These are phyloP conservation scores for Eucalyptus caleyi DNA, from an alignment of 345 rosid species.

Conservation along the genomic window DNA sequence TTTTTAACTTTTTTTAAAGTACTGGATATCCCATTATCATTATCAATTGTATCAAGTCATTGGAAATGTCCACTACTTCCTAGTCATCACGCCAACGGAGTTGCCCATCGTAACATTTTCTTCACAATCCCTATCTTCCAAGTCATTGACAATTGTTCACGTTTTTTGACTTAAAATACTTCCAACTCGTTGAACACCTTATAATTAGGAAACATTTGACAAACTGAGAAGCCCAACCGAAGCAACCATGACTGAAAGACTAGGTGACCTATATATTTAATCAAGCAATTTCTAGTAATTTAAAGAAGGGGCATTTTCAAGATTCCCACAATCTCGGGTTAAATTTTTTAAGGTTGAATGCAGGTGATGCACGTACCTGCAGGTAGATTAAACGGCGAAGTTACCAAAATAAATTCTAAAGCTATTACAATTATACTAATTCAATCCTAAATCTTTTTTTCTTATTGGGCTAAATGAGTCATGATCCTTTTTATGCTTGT, in stretches of 20 bases:
- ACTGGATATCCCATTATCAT: not conserved
- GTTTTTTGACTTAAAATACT: not conserved
- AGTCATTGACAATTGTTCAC: not conserved
- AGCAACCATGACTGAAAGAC: not conserved
- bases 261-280: not conserved
- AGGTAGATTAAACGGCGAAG: no score
- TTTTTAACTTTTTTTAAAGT: not conserved
- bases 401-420: no score
- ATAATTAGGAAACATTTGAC: not conserved
- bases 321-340: not conserved
- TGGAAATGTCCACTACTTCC: not conserved
- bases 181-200: not conserved
- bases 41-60: not conserved
- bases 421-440: no score
- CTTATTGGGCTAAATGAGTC: no score
- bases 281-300: not conserved
- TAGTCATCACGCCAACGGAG: not conserved
- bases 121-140: not conserved
- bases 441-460: no score
- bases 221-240: not conserved
- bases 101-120: not conserved
- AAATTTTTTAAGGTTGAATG: not conserved
- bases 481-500: no score
- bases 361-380: not conserved
- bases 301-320: not conserved